These are phyloP conservation scores for Coniophora puteana DNA, from an alignment of 1,284 basidiomycete genomes.

Conservation along the genomic window DNA sequence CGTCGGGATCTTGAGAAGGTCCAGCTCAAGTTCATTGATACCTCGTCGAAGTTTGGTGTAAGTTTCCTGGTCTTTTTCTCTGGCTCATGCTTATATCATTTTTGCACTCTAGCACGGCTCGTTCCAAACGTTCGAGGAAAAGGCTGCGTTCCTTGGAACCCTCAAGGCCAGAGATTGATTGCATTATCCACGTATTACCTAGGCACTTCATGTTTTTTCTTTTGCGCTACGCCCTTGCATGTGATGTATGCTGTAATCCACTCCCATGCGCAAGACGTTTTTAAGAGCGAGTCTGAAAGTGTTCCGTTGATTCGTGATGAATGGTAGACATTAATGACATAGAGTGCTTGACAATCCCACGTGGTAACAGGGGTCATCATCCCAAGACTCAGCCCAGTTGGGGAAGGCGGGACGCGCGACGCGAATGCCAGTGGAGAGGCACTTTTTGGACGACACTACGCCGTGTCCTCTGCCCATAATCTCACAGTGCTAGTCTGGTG, in stretches of 20 bases:
- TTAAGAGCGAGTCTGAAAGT: background rate
- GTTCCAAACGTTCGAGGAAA: slow-evolving; percentile 97
- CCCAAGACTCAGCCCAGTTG: no score
- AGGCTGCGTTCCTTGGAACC: slow-evolving; percentile 90
- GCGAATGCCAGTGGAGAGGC: no score
- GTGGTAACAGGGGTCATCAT: no score
- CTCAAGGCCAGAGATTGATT: slow-evolving; percentile 76
- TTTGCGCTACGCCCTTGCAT: slow-evolving; percentile 29
- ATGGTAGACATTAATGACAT: no score
- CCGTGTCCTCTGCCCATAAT: slow-evolving; percentile 24
- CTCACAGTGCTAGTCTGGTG: slow-evolving; percentile 48
- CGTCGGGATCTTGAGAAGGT: slow-evolving; percentile 95
- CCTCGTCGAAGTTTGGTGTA: slow-evolving; percentile 92
- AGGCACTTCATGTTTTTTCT: slow-evolving; percentile 33
- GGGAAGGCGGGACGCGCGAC: no score
- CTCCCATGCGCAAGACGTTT: slow-evolving; percentile 23
- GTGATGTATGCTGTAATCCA: slow-evolving; percentile 38
- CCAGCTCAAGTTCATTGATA: slow-evolving; percentile 98
- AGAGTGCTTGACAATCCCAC: no score
- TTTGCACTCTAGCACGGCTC: slow-evolving; percentile 69
- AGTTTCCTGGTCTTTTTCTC: slow-evolving; percentile 24
- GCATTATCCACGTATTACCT: slow-evolving; percentile 21
- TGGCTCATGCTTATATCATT: slow-evolving; percentile 1
- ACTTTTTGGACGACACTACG: no score
- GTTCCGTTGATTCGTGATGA: background rate